Conservation (phyloP, 202 grass and related monocot genomes). For the Tripidium arundinaceum region DNA sequence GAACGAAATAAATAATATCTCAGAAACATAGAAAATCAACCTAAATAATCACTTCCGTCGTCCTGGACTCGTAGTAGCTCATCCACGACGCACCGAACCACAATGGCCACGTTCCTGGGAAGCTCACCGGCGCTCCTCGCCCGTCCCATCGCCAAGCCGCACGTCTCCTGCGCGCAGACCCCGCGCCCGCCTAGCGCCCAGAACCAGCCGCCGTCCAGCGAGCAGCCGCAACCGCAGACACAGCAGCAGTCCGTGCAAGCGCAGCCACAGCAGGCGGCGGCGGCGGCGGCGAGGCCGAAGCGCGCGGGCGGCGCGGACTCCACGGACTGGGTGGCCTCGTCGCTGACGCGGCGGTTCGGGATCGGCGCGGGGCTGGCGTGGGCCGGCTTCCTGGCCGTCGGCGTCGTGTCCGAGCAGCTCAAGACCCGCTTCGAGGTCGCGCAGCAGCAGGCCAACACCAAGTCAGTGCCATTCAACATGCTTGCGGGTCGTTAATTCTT, state of each 20-base stretch:
- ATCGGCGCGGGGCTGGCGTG: conserved; percentile 88
- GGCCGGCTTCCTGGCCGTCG: conserved; percentile 75
- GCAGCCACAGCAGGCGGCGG: no score
- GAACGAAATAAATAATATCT: not conserved
- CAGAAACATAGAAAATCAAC: not conserved
- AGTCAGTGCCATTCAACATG: not conserved
- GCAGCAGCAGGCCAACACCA: conserved; percentile 66
- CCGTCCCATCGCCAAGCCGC: no score
- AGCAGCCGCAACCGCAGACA: not conserved
- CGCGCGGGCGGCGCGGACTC: conserved; percentile 57
- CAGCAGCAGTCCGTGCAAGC: conserved; percentile 45
- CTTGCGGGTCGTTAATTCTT: not conserved
- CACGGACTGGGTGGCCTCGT: conserved; percentile 82
- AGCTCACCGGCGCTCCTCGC: no score
- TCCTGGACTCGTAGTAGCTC: no score
- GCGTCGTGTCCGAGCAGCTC: conserved; percentile 94
- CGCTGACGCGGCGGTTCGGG: conserved; percentile 80
- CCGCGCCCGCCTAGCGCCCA: conserved; percentile 47
- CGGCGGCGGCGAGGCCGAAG: no score
- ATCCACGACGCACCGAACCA: no score
- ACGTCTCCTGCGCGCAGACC: no score
- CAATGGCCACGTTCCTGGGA: no score
- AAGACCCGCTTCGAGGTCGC: conserved; percentile 94
- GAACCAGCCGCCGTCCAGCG: conserved; percentile 28
- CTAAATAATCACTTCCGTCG: conserved; percentile 15